Evolutionary conservation across 164 flowering plant genomes (phyloP).

Genomic region (Berberis thunbergii): DNA sequence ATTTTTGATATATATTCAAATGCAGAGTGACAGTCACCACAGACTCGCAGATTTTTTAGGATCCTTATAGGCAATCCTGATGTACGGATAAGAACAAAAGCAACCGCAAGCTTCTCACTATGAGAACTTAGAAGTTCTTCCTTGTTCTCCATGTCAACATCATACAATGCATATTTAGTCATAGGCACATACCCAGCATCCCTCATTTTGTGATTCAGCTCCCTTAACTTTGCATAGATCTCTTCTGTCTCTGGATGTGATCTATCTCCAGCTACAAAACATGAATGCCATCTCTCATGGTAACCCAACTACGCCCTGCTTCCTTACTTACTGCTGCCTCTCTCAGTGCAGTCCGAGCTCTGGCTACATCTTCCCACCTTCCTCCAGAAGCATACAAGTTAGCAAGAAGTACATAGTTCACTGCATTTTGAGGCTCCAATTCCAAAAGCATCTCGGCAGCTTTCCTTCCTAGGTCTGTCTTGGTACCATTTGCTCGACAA

Average conservation of each 20-base stretch:
- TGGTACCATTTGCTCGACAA: slow-evolving; percentile 41
- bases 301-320: slow-evolving; percentile 91
- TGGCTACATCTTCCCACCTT: slow-evolving; percentile 66
- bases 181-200: slow-evolving; percentile 68
- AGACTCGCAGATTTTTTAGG: slow-evolving; percentile 80
- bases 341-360: slow-evolving; percentile 50
- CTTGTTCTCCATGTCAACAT: slow-evolving; percentile 74
- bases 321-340: slow-evolving; percentile 60
- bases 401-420: slow-evolving; percentile 68
- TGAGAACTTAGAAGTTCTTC: slow-evolving; percentile 77
- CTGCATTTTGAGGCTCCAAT: slow-evolving; percentile 79
- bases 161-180: slow-evolving; percentile 59
- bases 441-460: slow-evolving; percentile 71
- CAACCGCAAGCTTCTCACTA: slow-evolving; percentile 84
- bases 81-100: slow-evolving; percentile 62
- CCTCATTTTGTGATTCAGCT: slow-evolving; percentile 52
- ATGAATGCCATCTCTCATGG: slow-evolving; percentile 84
- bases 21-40: slow-evolving; percentile 86
- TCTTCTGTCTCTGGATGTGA: slow-evolving; percentile 59
- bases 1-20: slow-evolving; percentile 63
- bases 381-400: slow-evolving; percentile 80
- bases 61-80: slow-evolving; percentile 66
- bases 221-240: slow-evolving; percentile 57
- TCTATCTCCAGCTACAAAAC: slow-evolving; percentile 71
- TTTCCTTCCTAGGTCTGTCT: slow-evolving; percentile 45